Base-by-base conservation (phyloP, 2,329 filamentous ascomycete genomes). In the Elsinoe batatas region DNA sequence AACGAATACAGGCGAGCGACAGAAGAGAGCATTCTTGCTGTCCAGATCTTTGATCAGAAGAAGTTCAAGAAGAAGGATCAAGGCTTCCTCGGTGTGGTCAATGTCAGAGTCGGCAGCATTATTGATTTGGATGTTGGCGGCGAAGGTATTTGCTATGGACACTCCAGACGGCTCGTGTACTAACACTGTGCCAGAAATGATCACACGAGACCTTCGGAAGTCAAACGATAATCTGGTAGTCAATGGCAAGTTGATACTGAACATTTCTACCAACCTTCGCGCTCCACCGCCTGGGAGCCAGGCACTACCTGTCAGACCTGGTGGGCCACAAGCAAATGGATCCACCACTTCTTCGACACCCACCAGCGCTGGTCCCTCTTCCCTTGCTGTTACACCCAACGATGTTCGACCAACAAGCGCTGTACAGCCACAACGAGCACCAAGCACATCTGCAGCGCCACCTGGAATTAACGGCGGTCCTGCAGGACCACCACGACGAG, bases 11-110 rank as follows among this genome's bases (percentile, higher is more conserved):
- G 93, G 77, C 82, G 81, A 69, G 91, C 89, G 58, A 93, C 85
- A 59, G 93, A 98, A 70, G 91, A 95, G 67, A 95, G 91, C 71
- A 96, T 98, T 67, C 79, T 98, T 47, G 93, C 93, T 6, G 91
- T 98, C 46, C 93, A 98, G 69, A 95, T 98, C 56, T 98, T 98
- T 69, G 93, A 98, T 72, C 93, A 98, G 74, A 96, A 96, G 78
- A 98, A 98, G 76, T 98, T 98, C 76, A 98, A 98, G 79, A 98
- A 98, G 82, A 98, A 97, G 89, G 93, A 98, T 65, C 93, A 98
- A 71, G 93, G 93, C 7, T 98, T 98, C 68, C 79, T 98, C 5
- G 93, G 93, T 57, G 93, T 98, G 55, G 96, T 98, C 67, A 98
- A 98, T 70, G 87, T 98, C 64, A 85, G 91, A 58, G 86, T 98